Evolutionary conservation across 257 asterid species (phyloP), one percentile per base, ranked within the genome.

Genomic region (Capsicum pubescens): DNA sequence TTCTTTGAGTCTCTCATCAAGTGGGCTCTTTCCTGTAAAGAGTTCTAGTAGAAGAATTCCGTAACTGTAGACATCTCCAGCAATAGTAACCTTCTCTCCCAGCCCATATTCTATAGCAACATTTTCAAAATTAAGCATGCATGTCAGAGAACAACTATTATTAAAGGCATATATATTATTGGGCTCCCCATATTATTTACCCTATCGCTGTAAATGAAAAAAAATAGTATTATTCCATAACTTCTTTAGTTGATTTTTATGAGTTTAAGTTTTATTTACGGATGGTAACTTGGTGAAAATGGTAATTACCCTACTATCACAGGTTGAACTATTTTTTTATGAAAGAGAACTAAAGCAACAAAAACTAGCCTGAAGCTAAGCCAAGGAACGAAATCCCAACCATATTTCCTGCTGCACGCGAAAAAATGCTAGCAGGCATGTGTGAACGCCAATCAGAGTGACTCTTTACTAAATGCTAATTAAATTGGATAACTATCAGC

Each of bases 41-140:
- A 93, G 89, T 15, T 93, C 91, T 3, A 92, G 85, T 68, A 91
- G 48, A 66, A 93, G 89, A 82, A 93, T 91, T 10, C 95, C 97
- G 16, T 39, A 92, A 82, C 97, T 93, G 67, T 92, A 91, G 60
- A 91, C 93, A 59, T 93, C 97, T 52, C 95, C 95, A 0, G 91
- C 89, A 1, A 88, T 86, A 11, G 95, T 84, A 42, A 91, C 86
- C 44, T 86, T 86, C 44, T 83, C 88, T 46, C 93, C 91, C 35
- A 85, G 83, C 7, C 95, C 95, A 79, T 93, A 93, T 74, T 92
- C 97, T 93, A 71, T 59, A 76, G 54, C 35, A 81, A 8, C 15
- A 17, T 14, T 60, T n/a, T 35, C 11, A 69, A 68, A 52, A 52
- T 52, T 52, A 52, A 9, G 10, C 11, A 52, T 52, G 56, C 3